phyloP scores from a whole-genome alignment of 805 yeast genomes.

The Lipomyces japonicus region DNA sequence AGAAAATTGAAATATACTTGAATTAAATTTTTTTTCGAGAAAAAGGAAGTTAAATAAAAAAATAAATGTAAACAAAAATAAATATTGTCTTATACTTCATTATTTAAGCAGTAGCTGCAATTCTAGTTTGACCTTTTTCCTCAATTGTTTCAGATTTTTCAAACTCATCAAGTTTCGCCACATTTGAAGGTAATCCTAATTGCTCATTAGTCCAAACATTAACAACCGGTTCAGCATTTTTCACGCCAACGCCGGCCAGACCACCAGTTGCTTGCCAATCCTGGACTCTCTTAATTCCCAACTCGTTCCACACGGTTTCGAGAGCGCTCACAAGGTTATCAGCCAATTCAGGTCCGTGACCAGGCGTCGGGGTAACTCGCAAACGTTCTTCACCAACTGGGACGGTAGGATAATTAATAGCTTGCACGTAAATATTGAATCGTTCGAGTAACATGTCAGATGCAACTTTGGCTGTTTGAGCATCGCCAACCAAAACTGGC shows the following conservation, averaged over 20 bases:
- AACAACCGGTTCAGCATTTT: slow-evolving; percentile 44
- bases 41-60: background rate
- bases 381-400: slow-evolving; percentile 93
- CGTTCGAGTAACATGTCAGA: slow-evolving; percentile 82
- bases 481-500: slow-evolving; percentile 92
- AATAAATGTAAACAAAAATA: background rate
- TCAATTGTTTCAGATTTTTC: slow-evolving; percentile 8
- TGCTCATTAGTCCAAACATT: slow-evolving; percentile 89
- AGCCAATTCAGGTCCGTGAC: slow-evolving; percentile 74
- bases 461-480: slow-evolving; percentile 85
- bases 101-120: slow-evolving; percentile 23
- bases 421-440: slow-evolving; percentile 91
- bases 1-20: background rate
- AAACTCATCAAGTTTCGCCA: background rate
- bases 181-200: slow-evolving; percentile 38
- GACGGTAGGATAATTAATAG: slow-evolving; percentile 97
- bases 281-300: slow-evolving; percentile 66
- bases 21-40: background rate
- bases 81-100: background rate
- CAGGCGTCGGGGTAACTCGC: slow-evolving; percentile 98
- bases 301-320: slow-evolving; percentile 72
- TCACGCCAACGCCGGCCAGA: slow-evolving; percentile 81
- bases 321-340: slow-evolving; percentile 74
- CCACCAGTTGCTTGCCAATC: slow-evolving; percentile 85
- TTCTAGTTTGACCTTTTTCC: background rate